phyloP scores from a whole-genome alignment of 2,329 filamentous ascomycete species.

The Hypoxylon sp. region DNA sequence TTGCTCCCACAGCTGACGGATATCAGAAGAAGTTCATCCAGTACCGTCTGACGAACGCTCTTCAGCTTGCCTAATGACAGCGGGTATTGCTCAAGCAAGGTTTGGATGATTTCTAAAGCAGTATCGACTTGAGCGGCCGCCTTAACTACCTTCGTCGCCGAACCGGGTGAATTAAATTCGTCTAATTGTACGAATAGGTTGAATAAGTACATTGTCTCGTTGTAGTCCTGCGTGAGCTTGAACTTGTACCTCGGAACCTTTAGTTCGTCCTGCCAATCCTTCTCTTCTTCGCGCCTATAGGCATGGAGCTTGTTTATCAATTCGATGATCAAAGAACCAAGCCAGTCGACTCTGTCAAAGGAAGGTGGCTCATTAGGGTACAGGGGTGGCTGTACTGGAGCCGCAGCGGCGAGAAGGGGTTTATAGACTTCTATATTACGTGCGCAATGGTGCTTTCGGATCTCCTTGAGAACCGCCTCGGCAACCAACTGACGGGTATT shows the following conservation, averaged over 20 bases:
- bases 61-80: background rate
- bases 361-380: background rate
- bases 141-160: background rate
- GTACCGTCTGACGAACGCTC: background rate
- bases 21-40: background rate
- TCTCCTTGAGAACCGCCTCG: background rate
- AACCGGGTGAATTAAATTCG: background rate
- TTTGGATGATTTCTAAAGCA: background rate
- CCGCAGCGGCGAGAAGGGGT: background rate
- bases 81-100: background rate
- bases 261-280: background rate
- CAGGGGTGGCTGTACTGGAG: background rate
- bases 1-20: background rate
- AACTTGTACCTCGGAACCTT: background rate
- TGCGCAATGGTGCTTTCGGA: background rate
- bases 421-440: background rate
- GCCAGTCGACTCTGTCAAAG: background rate
- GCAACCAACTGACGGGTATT: background rate
- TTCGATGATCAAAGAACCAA: background rate
- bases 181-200: background rate
- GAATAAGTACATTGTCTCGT: background rate
- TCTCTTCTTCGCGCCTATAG: background rate
- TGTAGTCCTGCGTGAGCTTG: background rate
- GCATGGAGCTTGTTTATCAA: background rate
- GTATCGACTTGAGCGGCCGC: slow-evolving; percentile 6